A percentile compares a stretch with the other conserved stretches of the same genome.
These are phyloP conservation scores for Solanum pimpinellifolium DNA, from an alignment of 257 asterid genomes.

Conservation along the genomic window DNA sequence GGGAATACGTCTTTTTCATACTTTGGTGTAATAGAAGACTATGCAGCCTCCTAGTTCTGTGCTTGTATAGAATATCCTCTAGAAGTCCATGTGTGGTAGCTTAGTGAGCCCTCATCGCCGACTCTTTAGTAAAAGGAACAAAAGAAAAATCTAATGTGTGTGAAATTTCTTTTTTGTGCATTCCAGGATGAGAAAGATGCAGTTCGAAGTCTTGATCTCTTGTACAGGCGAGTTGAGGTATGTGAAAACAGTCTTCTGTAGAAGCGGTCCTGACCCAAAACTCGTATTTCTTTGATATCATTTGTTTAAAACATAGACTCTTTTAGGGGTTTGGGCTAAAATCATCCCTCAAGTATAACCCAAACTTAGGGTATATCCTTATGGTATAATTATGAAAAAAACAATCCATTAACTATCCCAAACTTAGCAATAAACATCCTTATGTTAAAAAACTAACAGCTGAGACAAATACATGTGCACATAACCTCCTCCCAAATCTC, in stretches of 20 bases:
- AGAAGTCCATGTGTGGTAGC: background rate
- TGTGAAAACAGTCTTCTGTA: background rate
- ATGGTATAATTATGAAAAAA: background rate
- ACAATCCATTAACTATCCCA: background rate
- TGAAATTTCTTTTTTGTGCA: background rate
- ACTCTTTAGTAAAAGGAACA: background rate
- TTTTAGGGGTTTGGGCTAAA: background rate
- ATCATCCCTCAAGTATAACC: background rate
- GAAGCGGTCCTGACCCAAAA: background rate
- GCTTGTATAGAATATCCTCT: background rate
- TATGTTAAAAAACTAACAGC: background rate
- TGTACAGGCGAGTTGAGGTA: conserved; percentile 96
- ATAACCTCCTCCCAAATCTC: background rate
- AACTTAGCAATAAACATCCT: background rate
- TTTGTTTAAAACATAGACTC: background rate
- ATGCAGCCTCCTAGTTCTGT: background rate
- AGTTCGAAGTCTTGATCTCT: conserved; percentile 85
- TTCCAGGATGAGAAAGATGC: conserved; percentile 94
- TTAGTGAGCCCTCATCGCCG: background rate
- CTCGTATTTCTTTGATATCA: background rate
- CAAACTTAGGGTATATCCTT: too few species aligned
- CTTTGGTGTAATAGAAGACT: background rate
- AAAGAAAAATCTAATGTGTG: background rate
- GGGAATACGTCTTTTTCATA: background rate
- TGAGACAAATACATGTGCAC: background rate